Percentiles rank a stretch among this genome's conserved stretches.
phyloP scores from a whole-genome alignment of 371 early-diverging fungal genomes.

The Rhizopus microsporus region DNA sequence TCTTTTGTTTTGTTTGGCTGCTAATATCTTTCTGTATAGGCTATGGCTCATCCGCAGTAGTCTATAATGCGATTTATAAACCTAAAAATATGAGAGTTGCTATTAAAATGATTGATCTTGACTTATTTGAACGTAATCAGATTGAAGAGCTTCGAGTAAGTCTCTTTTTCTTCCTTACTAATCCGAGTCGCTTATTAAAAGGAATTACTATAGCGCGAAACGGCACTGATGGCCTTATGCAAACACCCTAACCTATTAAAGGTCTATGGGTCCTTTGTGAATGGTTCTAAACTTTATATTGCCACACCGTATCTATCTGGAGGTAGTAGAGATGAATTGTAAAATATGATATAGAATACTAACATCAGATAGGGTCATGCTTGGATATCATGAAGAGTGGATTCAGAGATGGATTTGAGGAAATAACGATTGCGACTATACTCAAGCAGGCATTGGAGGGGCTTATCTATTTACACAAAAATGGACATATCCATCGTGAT shows the following conservation, averaged over 20 bases:
- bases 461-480: conserved; percentile 84
- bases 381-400: conserved; percentile 87
- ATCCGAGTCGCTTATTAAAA: conserved; percentile 3
- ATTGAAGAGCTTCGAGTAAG: conserved; percentile 86
- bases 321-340: conserved; percentile 34
- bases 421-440: conserved; percentile 78
- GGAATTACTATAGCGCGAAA: conserved; percentile 64
- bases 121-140: conserved; percentile 92
- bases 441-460: conserved; percentile 83
- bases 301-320: conserved; percentile 82
- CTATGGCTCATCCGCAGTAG: conserved; percentile 88
- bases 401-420: conserved; percentile 82
- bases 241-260: conserved; percentile 84
- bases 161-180: not conserved
- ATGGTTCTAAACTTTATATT: conserved; percentile 77
- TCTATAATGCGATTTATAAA: conserved; percentile 78
- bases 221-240: conserved; percentile 84
- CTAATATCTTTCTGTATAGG: conserved; percentile 56
- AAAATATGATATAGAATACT: too few species aligned
- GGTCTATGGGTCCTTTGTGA: conserved; percentile 83
- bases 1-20: conserved; percentile 18
- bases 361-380: conserved; percentile 48
- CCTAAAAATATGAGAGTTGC: conserved; percentile 75
- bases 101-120: conserved; percentile 89
- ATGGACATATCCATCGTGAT: conserved; percentile 89